Evolutionary conservation across 495 filamentous ascomycete genomes (phyloP).

Genomic region (Hypoxylon subgilvum): DNA sequence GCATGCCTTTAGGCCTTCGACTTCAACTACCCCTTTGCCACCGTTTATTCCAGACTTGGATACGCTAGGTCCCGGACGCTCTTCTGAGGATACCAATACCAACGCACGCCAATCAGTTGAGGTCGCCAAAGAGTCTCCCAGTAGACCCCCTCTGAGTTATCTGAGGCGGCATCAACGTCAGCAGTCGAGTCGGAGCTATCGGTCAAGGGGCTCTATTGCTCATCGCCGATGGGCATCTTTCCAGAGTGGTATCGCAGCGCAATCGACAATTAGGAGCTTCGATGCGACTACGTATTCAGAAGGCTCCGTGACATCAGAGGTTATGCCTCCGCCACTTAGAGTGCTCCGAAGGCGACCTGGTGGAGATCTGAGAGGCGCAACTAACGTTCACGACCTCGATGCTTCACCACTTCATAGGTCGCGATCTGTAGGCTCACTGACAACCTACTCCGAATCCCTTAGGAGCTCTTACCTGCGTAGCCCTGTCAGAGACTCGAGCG

Average conservation of each 20-base stretch:
- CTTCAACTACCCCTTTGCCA: conserved; percentile 44
- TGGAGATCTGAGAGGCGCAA: conserved; percentile 81
- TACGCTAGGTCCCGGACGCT: conserved; percentile 32
- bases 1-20: conserved; percentile 42
- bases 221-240: conserved; percentile 66
- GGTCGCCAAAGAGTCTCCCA: conserved; percentile 29
- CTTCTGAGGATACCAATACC: conserved; percentile 36
- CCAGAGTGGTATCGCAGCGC: conserved; percentile 70
- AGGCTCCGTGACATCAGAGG: conserved; percentile 44
- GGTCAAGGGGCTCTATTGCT: conserved; percentile 47
- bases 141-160: conserved; percentile 44
- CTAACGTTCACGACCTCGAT: conserved; percentile 74
- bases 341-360: conserved; percentile 85
- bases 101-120: conserved; percentile 43
- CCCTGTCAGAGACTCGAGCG: conserved; percentile 44
- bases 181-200: conserved; percentile 47
- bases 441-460: conserved; percentile 71
- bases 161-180: conserved; percentile 46
- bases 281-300: conserved; percentile 64
- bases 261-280: conserved; percentile 64
- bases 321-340: conserved; percentile 57
- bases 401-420: conserved; percentile 60
- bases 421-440: conserved; percentile 73
- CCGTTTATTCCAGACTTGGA: conserved; percentile 49
- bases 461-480: conserved; percentile 62